These are phyloP conservation scores for Penicillium sp. DNA, from an alignment of 2,329 filamentous ascomycete genomes.

Conservation along the genomic window DNA sequence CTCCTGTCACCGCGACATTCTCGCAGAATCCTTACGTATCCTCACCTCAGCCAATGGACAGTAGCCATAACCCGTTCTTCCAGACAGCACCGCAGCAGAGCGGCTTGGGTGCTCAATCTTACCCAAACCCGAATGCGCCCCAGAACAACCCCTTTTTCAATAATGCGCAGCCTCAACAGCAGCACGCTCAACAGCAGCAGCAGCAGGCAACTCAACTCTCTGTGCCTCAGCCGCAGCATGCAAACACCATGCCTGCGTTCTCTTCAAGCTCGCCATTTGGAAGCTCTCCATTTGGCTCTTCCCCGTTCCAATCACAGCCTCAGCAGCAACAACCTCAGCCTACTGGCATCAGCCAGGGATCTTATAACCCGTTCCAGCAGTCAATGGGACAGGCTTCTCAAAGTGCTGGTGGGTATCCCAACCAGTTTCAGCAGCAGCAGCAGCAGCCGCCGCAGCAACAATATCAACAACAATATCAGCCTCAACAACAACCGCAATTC, in stretches of 20 bases:
- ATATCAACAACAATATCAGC: constrained; percentile 9
- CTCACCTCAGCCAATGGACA: constrained; percentile 36
- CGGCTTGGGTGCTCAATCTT: constrained; percentile 23
- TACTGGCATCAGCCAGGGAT: constrained; percentile 18
- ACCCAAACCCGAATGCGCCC: constrained; percentile 21
- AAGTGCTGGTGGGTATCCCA: constrained; percentile 22
- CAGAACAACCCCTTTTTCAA: constrained; percentile 41
- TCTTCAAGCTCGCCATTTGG: constrained; percentile 32
- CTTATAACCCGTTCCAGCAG: constrained; percentile 37
- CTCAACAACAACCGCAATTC: constrained; percentile 14
- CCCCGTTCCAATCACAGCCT: constrained; percentile 27
- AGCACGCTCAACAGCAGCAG: constrained; percentile 1
- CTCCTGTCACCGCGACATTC: constrained; percentile 38
- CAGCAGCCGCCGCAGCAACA: constrained; percentile 14
- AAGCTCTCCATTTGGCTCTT: constrained; percentile 29
- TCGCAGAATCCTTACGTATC: constrained; percentile 35
- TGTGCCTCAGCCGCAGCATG: constrained; percentile 30
- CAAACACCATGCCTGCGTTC: constrained; percentile 40
- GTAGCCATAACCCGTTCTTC: constrained; percentile 45
- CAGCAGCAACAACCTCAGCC: constrained; percentile 25
- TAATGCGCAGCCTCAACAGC: constrained; percentile 23
- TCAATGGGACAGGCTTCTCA: constrained; percentile 27
- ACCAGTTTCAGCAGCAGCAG: constrained; percentile 25
- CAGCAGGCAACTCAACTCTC: constrained; percentile 12
- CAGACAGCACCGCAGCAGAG: constrained; percentile 33